A percentile compares a stretch with the other conserved stretches of the same genome.
Evolutionary conservation across 2,329 filamentous ascomycete genomes (phyloP).

Genomic region (Pestalotiopsis fici): DNA sequence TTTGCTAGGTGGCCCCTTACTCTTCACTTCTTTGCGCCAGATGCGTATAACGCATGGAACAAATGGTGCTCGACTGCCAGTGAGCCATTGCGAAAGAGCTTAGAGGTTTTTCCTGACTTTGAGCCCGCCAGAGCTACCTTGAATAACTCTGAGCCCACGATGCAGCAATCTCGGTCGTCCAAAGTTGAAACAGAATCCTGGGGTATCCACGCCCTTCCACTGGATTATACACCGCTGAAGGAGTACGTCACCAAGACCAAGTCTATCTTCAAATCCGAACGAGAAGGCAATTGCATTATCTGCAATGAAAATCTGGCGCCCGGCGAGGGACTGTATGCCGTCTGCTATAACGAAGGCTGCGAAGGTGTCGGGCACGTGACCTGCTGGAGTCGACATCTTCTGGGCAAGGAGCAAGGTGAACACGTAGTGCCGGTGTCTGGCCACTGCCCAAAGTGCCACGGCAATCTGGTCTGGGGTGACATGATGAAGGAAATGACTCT

Average conservation of each 20-base stretch:
- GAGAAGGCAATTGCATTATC: slow-evolving; percentile 55
- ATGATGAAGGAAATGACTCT: slow-evolving; percentile 84
- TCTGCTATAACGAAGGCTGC: slow-evolving; percentile 56
- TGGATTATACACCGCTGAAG: slow-evolving; percentile 57
- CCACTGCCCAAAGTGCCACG: slow-evolving; percentile 69
- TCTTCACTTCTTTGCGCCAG: slow-evolving; percentile 74
- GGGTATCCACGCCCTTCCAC: slow-evolving; percentile 55
- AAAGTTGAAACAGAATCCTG: slow-evolving; percentile 18
- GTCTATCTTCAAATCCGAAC: slow-evolving; percentile 56
- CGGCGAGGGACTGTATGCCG: slow-evolving; percentile 53
- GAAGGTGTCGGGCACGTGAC: slow-evolving; percentile 60
- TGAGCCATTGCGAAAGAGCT: slow-evolving; percentile 44
- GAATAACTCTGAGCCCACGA: slow-evolving; percentile 9
- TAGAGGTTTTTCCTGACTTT: slow-evolving; percentile 62
- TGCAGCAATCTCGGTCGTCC: slow-evolving; percentile 9
- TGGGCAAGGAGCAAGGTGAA: slow-evolving; percentile 34
- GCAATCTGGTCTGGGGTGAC: slow-evolving; percentile 67
- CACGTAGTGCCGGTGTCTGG: slow-evolving; percentile 68
- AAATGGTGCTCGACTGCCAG: slow-evolving; percentile 53
- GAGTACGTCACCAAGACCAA: slow-evolving; percentile 57
- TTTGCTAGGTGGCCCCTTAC: slow-evolving; percentile 83
- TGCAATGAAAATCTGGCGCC: slow-evolving; percentile 48
- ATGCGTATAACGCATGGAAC: slow-evolving; percentile 71
- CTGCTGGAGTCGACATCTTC: slow-evolving; percentile 58
- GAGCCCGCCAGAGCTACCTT: slow-evolving; percentile 20